phyloP scores from a whole-genome alignment of 108 stramenopile species.

The Cyclotella cryptica region DNA sequence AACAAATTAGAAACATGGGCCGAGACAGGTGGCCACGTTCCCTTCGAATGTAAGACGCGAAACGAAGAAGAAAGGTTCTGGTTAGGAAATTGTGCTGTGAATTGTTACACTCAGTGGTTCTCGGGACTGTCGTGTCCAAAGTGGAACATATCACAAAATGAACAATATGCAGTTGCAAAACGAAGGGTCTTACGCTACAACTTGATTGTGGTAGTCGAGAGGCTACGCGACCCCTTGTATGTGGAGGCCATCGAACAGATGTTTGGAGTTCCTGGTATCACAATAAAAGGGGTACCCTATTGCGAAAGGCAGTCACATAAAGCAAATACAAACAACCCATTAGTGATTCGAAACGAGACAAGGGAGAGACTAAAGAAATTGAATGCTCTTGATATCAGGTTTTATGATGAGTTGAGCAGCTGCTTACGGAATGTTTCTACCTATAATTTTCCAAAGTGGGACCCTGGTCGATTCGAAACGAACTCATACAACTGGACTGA shows the following conservation, averaged over 20 bases:
- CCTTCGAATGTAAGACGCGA: conserved; percentile 9
- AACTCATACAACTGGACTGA: conserved; percentile 16
- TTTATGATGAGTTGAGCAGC: conserved; percentile 42
- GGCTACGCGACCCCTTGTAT: conserved; percentile 47
- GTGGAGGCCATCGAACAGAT: conserved; percentile 39
- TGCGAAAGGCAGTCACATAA: conserved; percentile 38
- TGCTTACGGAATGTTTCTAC: conserved; percentile 7
- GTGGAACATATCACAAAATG: conserved; percentile 24
- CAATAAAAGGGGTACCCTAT: conserved; percentile 11
- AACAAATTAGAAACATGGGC: conserved; percentile 47
- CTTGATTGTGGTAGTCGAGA: conserved; percentile 48
- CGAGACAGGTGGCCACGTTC: conserved; percentile 34
- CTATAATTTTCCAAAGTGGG: conserved; percentile 19
- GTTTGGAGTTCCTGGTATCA: conserved; percentile 49
- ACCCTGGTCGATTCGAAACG: conserved; percentile 16
- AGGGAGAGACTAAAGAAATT: conserved; percentile 22
- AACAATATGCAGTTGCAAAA: conserved; percentile 45
- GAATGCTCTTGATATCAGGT: conserved; percentile 36
- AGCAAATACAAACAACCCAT: conserved; percentile 39
- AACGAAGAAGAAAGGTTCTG: conserved; percentile 3
- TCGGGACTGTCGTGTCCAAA: conserved; percentile 40
- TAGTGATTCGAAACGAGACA: conserved; percentile 34
- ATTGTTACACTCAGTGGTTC: conserved; percentile 59
- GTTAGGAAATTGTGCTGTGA: conserved; percentile 46
- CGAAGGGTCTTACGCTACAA: conserved; percentile 46